These are phyloP conservation scores for Sisymbrium altissimum DNA, from an alignment of 345 rosid species.

Conservation along the genomic window DNA sequence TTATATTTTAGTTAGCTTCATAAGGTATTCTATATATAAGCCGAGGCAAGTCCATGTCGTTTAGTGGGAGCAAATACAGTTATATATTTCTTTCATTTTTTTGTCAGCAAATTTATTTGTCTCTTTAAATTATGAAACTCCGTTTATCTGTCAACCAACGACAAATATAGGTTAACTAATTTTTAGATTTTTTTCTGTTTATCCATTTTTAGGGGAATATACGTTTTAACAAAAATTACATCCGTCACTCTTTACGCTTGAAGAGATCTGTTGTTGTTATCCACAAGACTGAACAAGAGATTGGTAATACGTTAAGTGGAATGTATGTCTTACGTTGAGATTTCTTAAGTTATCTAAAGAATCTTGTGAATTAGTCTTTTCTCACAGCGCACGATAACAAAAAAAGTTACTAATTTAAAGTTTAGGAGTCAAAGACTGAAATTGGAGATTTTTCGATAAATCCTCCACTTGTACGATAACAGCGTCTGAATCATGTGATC, in stretches of 20 bases:
- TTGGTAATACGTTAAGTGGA: conserved; percentile 30
- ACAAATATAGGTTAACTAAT: background rate
- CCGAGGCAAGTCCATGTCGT: background rate
- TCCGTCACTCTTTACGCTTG: background rate
- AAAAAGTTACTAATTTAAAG: background rate
- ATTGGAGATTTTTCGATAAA: background rate
- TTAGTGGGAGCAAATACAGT: background rate
- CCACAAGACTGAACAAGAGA: conserved; percentile 26
- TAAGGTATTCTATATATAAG: conserved; percentile 7
- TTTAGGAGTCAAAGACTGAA: background rate
- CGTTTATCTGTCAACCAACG: background rate
- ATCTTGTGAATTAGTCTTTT: conserved; percentile 2
- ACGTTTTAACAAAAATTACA: background rate
- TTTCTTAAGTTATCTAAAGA: conserved; percentile 17
- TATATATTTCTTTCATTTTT: background rate
- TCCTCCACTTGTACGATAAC: background rate
- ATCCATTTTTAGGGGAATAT: background rate
- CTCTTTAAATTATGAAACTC: background rate
- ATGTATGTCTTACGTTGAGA: conserved; percentile 20
- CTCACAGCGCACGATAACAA: conserved; percentile 15
- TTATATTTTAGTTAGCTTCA: background rate
- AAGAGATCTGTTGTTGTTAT: conserved; percentile 7
- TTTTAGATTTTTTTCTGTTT: background rate
- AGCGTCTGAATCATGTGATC: conserved; percentile 14
- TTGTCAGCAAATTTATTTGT: background rate